Percentiles rank a stretch among this genome's conserved stretches.
These are phyloP conservation scores for Cytidiella melzeri DNA, from an alignment of 768 basidiomycete genomes.

Conservation along the genomic window DNA sequence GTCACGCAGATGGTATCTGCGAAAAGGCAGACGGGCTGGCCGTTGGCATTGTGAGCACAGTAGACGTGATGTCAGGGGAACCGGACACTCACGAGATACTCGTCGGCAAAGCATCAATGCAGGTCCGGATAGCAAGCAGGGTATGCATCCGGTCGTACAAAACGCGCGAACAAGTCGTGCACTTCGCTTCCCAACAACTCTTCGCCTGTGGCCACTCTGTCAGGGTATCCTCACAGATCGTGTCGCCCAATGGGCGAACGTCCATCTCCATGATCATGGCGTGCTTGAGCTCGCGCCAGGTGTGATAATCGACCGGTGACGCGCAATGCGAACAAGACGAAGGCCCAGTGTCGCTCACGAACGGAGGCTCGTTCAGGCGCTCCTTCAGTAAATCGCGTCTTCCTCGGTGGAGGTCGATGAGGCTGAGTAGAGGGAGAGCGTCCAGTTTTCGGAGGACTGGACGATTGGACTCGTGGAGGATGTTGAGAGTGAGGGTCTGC, in stretches of 20 bases:
- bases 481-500: slow-evolving; percentile 46
- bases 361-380: slow-evolving; percentile 51
- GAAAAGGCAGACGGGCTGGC: background rate
- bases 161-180: slow-evolving; percentile 42
- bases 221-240: slow-evolving; percentile 42
- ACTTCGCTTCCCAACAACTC: slow-evolving; percentile 56
- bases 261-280: slow-evolving; percentile 55
- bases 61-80: background rate
- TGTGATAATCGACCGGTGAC: slow-evolving; percentile 44
- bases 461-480: slow-evolving; percentile 42
- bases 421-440: slow-evolving; percentile 44
- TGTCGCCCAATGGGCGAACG: slow-evolving; percentile 51
- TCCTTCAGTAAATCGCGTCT: slow-evolving; percentile 45
- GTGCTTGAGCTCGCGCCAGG: slow-evolving; percentile 61
- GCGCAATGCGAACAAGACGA: slow-evolving; percentile 51
- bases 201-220: slow-evolving; percentile 51
- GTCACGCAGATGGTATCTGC: background rate
- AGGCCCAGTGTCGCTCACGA: slow-evolving; percentile 43
- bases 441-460: slow-evolving; percentile 41
- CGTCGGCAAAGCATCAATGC: slow-evolving; percentile 44
- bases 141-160: slow-evolving; percentile 55
- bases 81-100: slow-evolving; percentile 24
- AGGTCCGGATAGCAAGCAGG: slow-evolving; percentile 46
- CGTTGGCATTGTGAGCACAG: background rate
- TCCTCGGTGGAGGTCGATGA: slow-evolving; percentile 48